Base-by-base conservation (phyloP, 495 filamentous ascomycete genomes). In the Aspergillus asperescens region DNA sequence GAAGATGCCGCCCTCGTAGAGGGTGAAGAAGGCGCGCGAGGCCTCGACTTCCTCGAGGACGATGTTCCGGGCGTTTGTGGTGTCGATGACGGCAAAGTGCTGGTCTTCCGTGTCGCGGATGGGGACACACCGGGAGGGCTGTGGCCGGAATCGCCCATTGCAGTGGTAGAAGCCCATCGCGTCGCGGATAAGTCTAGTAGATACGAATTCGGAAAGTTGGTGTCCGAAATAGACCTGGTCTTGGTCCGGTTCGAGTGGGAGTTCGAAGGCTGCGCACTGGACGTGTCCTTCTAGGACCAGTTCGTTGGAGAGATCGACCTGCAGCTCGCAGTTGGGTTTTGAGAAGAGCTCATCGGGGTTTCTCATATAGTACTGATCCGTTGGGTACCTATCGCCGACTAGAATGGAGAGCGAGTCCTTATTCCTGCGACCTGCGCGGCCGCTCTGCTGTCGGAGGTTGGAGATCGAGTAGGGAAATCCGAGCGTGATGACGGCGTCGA, bases 1-100 rank as follows among this genome's bases (percentile, higher is more conserved):
- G 77, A 95, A 99, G 56, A 99, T 96, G 49, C 88, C 93, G 23
- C 94, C 93, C 74, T 97, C 92, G 64, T 97, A 97, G 57, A 97
- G 82, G 34, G 90, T 94, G 70, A 97, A 96, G 69, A 90, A 90
- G 2, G 94, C 93, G 15, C 94, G 84, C 5, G 89, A 93, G 13
- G 90, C 89, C 65, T 97, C 93, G n/a, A 97, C 79, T 67, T 95
- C 89, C 75, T 99, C 93, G 4, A 99, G 79, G 5, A 99, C 84
- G 2, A 84, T 65, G 67, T 97, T 96, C 31, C 81, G 81, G 43
- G 81, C 80, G 55, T 92, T 79, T 0, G 87, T 94, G 31, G 82
- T 87, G 75, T 98, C 90, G 50, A 98, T 80, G 48, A 98, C 88
- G 50, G 91, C 90, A 62, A 96, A 96, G 60, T 96, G 88, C 8